These are phyloP conservation scores for Kwoniella shandongensis DNA, from an alignment of 768 basidiomycete genomes.

Conservation along the genomic window DNA sequence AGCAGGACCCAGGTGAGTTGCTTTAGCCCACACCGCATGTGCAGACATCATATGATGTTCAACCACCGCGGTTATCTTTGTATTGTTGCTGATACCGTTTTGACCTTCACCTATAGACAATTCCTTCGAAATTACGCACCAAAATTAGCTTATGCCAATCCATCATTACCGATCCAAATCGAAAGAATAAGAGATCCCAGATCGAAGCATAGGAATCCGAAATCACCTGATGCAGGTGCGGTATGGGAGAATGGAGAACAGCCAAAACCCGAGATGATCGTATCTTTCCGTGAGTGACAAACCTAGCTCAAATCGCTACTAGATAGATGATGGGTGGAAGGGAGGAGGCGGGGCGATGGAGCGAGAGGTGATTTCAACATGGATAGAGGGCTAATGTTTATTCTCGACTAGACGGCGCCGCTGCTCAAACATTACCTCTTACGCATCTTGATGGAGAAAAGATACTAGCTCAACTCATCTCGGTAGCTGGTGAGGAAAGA, in stretches of 20 bases:
- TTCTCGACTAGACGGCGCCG: background rate
- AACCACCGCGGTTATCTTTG: too few species aligned
- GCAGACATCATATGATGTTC: too few species aligned
- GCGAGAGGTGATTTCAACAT: too few species aligned
- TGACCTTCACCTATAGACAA: constrained; percentile 22
- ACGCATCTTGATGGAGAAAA: constrained; percentile 20
- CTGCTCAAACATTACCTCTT: constrained; percentile 17
- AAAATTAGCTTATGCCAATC: constrained; percentile 37
- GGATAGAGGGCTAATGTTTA: too few species aligned
- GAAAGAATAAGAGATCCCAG: constrained; percentile 37
- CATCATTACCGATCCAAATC: constrained; percentile 19
- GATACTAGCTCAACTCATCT: constrained; percentile 19
- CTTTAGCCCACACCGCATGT: too few species aligned
- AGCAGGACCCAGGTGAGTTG: constrained; percentile 35
- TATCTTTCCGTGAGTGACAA: constrained; percentile 22
- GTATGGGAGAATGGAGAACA: constrained; percentile 19
- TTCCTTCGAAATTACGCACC: constrained; percentile 31
- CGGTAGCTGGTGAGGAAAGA: constrained; percentile 22
- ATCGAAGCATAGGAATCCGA: constrained; percentile 22
- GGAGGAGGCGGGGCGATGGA: too few species aligned
- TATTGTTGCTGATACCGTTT: too few species aligned
- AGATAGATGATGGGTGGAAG: too few species aligned
- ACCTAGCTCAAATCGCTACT: too few species aligned
- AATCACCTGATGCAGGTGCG: constrained; percentile 16
- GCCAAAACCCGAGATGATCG: constrained; percentile 26